Percentiles rank a stretch among this genome's conserved stretches.
These are phyloP conservation scores for Thymus mandschuricus DNA, from an alignment of 257 asterid species.

Conservation along the genomic window DNA sequence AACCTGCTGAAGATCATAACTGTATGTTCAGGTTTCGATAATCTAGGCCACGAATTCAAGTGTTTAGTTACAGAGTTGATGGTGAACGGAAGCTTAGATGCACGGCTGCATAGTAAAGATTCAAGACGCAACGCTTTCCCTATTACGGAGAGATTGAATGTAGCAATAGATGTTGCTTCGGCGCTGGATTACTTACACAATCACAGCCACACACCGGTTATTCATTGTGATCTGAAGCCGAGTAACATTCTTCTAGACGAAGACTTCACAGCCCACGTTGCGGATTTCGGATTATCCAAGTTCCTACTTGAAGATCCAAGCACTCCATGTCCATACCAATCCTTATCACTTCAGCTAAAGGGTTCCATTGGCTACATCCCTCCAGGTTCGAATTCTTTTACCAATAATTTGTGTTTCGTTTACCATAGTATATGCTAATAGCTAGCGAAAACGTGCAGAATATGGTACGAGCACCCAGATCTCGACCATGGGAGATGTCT, in stretches of 20 bases:
- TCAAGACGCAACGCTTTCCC: neutral
- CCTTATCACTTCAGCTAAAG: constrained; percentile 25
- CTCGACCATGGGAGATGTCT: constrained; percentile 45
- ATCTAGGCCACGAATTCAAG: constrained; percentile 39
- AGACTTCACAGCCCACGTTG: constrained; percentile 38
- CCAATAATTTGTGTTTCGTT: neutral
- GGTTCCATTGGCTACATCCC: constrained; percentile 47
- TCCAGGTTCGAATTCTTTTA: constrained; percentile 31
- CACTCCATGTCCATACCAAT: neutral
- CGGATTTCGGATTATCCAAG: constrained; percentile 50
- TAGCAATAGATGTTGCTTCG: constrained; percentile 46
- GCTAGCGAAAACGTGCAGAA: constrained; percentile 25
- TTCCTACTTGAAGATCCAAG: constrained; percentile 32
- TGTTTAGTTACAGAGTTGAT: constrained; percentile 41
- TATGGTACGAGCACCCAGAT: constrained; percentile 36
- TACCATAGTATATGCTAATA: neutral
- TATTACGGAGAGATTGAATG: constrained; percentile 34
- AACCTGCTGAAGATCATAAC: constrained; percentile 30
- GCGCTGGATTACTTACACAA: constrained; percentile 50
- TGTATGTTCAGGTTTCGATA: constrained; percentile 43
- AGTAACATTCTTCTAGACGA: constrained; percentile 18
- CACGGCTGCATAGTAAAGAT: constrained; percentile 21
- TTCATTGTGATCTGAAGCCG: constrained; percentile 29
- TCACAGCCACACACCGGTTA: constrained; percentile 14
- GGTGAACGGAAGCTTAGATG: constrained; percentile 37